Evolutionary conservation across 1,284 basidiomycete species (phyloP), one percentile per base, ranked within the genome.

Genomic region (Rhodotorula glutinis): DNA sequence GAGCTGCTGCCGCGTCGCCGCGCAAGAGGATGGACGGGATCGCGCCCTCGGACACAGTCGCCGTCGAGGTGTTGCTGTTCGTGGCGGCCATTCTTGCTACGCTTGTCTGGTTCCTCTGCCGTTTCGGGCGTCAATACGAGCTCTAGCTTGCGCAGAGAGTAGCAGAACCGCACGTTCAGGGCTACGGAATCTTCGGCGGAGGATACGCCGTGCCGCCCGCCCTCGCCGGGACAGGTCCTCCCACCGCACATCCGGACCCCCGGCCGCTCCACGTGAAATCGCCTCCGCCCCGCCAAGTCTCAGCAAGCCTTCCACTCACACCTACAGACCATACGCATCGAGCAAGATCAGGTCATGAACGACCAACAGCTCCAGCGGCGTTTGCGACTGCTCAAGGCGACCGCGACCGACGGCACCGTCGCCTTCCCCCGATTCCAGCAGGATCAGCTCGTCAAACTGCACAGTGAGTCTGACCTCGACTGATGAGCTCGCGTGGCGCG

Each of bases 361-460:
- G 49, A 51, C 49, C 16, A 27, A 16, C 49, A 51, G 25, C 49
- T 51, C 25, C n/a, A 10, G 16, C 49, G 49, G 29, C 43, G n/a
- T 29, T 7, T 64, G 21, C 27, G 29, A 17, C 14, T n/a, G 17
- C 41, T 49, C 16, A 51, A 43, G 14, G 23, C 43, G 23, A 29
- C 49, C 13, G 56, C 57, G 7, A 52, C 49, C 19, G 56, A 58
- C 30, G 62, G 56, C 2, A 41, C 49, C 8, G 29, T 44, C 17
- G 40, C n/a, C 23, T 59, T 46, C 43, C 52, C 52, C 21, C 55
- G 62, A 5, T 64, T 59, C 57, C 40, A 25, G 8, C 51, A 64
- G n/a, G 57, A 53, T 8, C 62, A 64, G 40, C 57, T 64, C 51
- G 38, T 49, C 40, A 44, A 33, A 29, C 57, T 64, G 21, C 54